Base-by-base conservation (phyloP, 106 monocot species). In the Vanilla planifolia region DNA sequence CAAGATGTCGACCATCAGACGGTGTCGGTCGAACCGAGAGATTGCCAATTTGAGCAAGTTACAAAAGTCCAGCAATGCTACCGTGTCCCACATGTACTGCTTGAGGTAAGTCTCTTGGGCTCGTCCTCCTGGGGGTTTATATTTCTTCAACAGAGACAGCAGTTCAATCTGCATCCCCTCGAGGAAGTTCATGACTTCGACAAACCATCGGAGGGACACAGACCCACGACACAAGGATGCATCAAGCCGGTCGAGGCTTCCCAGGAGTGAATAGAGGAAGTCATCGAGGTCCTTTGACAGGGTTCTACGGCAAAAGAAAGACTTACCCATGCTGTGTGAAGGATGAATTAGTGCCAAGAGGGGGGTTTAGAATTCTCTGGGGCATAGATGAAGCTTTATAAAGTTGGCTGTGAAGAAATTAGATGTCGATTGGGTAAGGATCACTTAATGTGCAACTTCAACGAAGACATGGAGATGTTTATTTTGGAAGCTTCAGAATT, bases 71-170 rank as follows among this genome's bases (percentile, higher is more conserved):
- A 85, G 19, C 15, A 85, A 53, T 8, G 71, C 51, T 2, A 67
- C 59, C 9, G 79, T 75, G 26, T 75, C 79, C 40, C 79, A 39
- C 84, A 84, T 84, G 74, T 79, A 84, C 34, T 79, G 79, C 33
- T 84, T 60, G 27, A 84, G 64, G 78, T 74, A 83, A 32, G 71
- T 67, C 25, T 68, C 70, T n/a, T n/a, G n/a, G n/a, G n/a, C n/a
- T n/a, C n/a, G n/a, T n/a, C n/a, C n/a, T n/a, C n/a, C 56, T 0
- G 83, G 67, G 35, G 80, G 51, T 14, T 70, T 25, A 25, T 59
- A 74, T 13, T 72, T 62, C 77, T 71, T 86, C 36, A 81, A 58
- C 0, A 81, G 61, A 17, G 25, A 53, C 1, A 81, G 74, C 23
- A 85, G 74, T 1, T 75, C 71, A 1, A 50, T 41, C 41, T 85